A percentile compares a stretch with the other conserved stretches of the same genome.
phyloP scores from a whole-genome alignment of 2,329 filamentous ascomycete species.

The Aureobasidium mangrovei region DNA sequence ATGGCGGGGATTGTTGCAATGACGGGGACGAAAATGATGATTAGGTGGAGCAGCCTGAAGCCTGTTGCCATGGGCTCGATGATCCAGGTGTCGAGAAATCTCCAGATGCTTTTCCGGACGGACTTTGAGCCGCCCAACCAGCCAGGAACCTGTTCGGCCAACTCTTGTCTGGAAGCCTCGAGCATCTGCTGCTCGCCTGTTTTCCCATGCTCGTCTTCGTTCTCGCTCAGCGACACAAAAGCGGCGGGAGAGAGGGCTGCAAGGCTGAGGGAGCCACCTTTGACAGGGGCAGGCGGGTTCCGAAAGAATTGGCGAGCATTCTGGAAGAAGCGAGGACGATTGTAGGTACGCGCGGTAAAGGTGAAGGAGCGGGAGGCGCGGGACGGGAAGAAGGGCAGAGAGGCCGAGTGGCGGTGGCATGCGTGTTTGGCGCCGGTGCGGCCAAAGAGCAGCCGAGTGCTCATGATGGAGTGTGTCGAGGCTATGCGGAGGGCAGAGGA shows the following conservation, averaged over 20 bases:
- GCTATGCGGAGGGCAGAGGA: background rate
- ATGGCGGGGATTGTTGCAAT: conserved; percentile 69
- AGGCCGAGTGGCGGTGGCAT: background rate
- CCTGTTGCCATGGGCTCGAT: conserved; percentile 80
- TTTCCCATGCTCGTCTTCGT: conserved; percentile 42
- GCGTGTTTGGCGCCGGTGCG: conserved; percentile 10
- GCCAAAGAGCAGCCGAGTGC: conserved; percentile 2
- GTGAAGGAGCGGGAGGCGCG: conserved; percentile 6
- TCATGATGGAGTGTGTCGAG: background rate
- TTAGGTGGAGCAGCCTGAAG: conserved; percentile 76
- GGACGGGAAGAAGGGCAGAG: background rate
- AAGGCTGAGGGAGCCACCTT: conserved; percentile 27
- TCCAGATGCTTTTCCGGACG: conserved; percentile 50
- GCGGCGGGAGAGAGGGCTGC: conserved; percentile 45
- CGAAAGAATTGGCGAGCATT: conserved; percentile 13
- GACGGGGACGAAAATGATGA: conserved; percentile 84
- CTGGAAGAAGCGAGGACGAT: background rate
- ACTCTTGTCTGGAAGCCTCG: conserved; percentile 67
- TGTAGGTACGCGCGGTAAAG: conserved; percentile 6
- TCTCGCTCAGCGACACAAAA: conserved; percentile 50
- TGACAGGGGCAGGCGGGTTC: conserved; percentile 27
- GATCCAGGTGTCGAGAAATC: conserved; percentile 64
- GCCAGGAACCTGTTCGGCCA: conserved; percentile 58
- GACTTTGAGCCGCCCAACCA: conserved; percentile 52
- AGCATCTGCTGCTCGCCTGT: conserved; percentile 85